Base-by-base conservation (phyloP, 2,329 filamentous ascomycete species). In the Cryoendolithus antarcticus region DNA sequence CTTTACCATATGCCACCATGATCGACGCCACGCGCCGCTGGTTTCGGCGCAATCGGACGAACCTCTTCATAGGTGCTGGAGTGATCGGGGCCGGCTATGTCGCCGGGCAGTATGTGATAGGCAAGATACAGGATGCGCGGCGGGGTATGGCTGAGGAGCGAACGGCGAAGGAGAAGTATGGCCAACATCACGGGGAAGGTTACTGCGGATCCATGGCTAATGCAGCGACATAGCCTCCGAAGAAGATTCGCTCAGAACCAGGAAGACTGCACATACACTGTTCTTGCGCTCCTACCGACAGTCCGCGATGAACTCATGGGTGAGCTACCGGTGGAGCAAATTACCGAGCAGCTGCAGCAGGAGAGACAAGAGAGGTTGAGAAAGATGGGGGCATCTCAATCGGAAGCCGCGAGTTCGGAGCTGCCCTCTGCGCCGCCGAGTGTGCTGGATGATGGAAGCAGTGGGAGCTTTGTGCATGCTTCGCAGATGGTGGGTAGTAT, bases 231-330 rank as follows among this genome's bases (percentile, higher is more conserved):
- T 53, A 96, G 89, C 62, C 75, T 98, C 45, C 86, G 88, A 37
- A 82, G 91, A 43, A 82, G 91, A 56, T 98, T 98, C 65, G 86
- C 96, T 62, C 91, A 98, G 64, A 98, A 98, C 62, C 91, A 98
- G 60, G 89, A 94, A 59, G 91, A 98, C 63, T 98, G 91, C 65
- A 95, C 89, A 35, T 95, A 93, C 60, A 98, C 91, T 30, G 86
- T 96, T 33, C 78, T 96, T n/a, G 91, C 89, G 24, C 77, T 98
- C 40, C 73, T 98, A 7, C 91, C 91, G 4, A 93, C 89, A 27
- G 84, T 86, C 5, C 88, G 88, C 13, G 78, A 91, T 49, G 89
- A 93, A 58, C 82, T 98, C 53, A 70, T 95, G 54, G 79, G 85
- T 50, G 79, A 82, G 27, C 75, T 96, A 52, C 85, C 93, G 38